Evolutionary conservation across 2,329 filamentous ascomycete species (phyloP), one percentile per base, ranked within the genome.

Genomic region (Calonectria leucothoes): DNA sequence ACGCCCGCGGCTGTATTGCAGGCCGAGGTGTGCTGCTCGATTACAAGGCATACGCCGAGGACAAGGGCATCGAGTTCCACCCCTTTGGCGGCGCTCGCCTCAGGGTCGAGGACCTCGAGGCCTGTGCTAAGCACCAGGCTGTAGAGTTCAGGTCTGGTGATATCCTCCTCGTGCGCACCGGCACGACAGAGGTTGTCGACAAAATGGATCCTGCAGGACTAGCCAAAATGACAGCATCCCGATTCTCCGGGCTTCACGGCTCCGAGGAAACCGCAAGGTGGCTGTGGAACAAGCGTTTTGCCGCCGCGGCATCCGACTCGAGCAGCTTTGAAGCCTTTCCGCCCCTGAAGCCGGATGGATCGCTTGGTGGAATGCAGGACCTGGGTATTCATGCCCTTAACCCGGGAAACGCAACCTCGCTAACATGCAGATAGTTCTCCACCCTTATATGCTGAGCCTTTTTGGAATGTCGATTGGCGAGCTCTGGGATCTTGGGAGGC

Each of bases 281-380:
- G 92, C 75, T 94, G 72, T 93, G 94, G 85, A 91, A 94, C 79
- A 90, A 88, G 76, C 91, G 92, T 66, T 94, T 95, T 76, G 87
- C 92, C 0, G 91, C 90, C 6, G 63, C 63, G 4, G 63, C 52
- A 15, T 71, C 70, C 0, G 70, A 69, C 39, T 69, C 59, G 14
- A 69, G 37, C 25, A 69, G 65, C 23, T 64, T 72, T n/a, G 70
- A 72, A n/a, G 66, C 70, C 6, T 72, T 69, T 23, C 70, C 66
- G 4, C 61, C 61, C 11, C 23, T 71, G 31, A 71, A 71, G 42
- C n/a, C 63, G 11, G 63, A 71, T 10, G 20, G 23, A 0, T 59
- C 69, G 0, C 25, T 67, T 6, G 69, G 63, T 3, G 69, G 63
- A 39, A 71, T 71, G 69, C 66, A 71, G 17, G 63, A 71, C 29